These are phyloP conservation scores for Friedmanniomyces simplex DNA, from an alignment of 495 filamentous ascomycete genomes.

Conservation along the genomic window DNA sequence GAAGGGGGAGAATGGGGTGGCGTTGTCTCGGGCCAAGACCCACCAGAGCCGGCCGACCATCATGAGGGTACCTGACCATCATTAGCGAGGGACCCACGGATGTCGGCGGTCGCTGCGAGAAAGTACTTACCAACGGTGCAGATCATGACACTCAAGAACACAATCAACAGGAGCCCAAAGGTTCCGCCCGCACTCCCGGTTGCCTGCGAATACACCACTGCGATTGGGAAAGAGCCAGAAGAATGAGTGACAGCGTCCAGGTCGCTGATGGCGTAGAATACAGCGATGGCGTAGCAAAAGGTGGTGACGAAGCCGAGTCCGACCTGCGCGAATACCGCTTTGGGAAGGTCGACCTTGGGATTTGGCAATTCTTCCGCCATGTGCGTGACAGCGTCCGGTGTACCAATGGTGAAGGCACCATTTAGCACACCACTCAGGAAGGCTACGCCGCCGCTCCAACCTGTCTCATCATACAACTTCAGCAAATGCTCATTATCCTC, in stretches of 20 bases:
- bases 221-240: slow-evolving; percentile 57
- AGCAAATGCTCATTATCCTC: background rate
- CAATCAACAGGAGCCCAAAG: slow-evolving; percentile 59
- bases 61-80: slow-evolving; percentile 44
- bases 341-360: slow-evolving; percentile 53
- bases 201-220: slow-evolving; percentile 67
- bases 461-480: slow-evolving; percentile 17
- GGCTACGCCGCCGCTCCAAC: slow-evolving; percentile 61
- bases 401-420: slow-evolving; percentile 75
- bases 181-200: slow-evolving; percentile 48
- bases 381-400: slow-evolving; percentile 58
- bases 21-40: slow-evolving; percentile 68
- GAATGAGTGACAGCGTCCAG: slow-evolving; percentile 47
- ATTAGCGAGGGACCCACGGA: background rate
- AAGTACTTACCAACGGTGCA: slow-evolving; percentile 45
- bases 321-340: slow-evolving; percentile 37
- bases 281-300: slow-evolving; percentile 62
- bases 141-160: slow-evolving; percentile 53
- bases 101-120: background rate
- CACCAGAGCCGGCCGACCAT: slow-evolving; percentile 79
- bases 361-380: slow-evolving; percentile 73
- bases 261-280: slow-evolving; percentile 62
- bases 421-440: slow-evolving; percentile 72
- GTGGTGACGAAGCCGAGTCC: slow-evolving; percentile 52
- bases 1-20: slow-evolving; percentile 42